Base-by-base conservation (phyloP, 2,329 filamentous ascomycete species). In the Fusarium algeriense region DNA sequence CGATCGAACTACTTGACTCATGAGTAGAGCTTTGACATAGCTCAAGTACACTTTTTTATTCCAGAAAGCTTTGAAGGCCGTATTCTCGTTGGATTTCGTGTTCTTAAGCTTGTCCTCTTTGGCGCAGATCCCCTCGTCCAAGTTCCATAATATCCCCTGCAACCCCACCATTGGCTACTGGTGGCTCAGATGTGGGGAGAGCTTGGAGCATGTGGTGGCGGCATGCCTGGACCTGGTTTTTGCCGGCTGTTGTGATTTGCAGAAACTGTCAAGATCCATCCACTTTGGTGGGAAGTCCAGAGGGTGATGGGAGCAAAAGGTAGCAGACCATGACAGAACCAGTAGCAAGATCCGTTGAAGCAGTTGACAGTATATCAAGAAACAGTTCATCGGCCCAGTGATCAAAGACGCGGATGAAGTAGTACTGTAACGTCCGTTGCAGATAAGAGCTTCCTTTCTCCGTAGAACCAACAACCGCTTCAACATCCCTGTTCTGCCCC, bases 121-220 rank as follows among this genome's bases (percentile, higher is more conserved):
- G 49, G 57, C 46, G 48, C 56, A 41, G 64, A 58, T 65, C 69
- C 59, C 50, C 62, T 57, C 60, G 60, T 30, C 12, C 4, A 46
- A 46, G 54, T 52, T 60, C 69, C 53, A 38, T 59, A 44, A 13
- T 34, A 19, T 40, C 57, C 53, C 55, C 34, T 60, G 61, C 40
- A 40, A 37, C 45, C 32, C 28, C 49, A 40, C 67, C 44, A 76
- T 77, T 73, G 75, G 73, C 62, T 69, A 71, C 57, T 61, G 60
- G 64, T 67, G 69, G 71, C 68, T 45, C 54, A 60, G 55, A 56
- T 76, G 73, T 76, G 75, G 75, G 75, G 75, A 75, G 72, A 62
- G 62, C 69, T 75, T 63, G 53, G 58, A 57, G 65, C 32, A 48
- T 43, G 26, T 62, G 66, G 69, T 65, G 71, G 70, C 67, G 71